Conservation (phyloP, 345 rosid genomes). For the Gossypium australe region DNA sequence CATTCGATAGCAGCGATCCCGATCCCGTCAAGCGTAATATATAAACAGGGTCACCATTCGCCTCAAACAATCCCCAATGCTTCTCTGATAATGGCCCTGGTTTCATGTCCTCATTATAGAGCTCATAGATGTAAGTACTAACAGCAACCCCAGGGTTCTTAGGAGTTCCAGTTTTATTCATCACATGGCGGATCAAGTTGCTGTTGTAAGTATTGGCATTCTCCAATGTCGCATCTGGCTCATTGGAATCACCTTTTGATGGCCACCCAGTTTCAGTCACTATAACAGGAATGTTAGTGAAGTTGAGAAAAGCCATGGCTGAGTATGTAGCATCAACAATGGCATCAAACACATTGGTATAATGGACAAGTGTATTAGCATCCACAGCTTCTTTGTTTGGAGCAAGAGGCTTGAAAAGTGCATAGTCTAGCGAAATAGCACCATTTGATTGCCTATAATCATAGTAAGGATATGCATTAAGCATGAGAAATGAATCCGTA, state of each 20-base stretch:
- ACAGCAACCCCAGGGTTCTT: constrained; percentile 50
- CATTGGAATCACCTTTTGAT: constrained; percentile 54
- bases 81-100: not conserved
- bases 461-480: constrained; percentile 56
- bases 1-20: constrained; percentile 18
- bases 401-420: constrained; percentile 30
- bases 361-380: constrained; percentile 25
- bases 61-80: constrained; percentile 63
- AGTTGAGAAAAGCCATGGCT: constrained; percentile 53
- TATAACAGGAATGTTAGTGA: constrained; percentile 58
- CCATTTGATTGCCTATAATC: constrained; percentile 59
- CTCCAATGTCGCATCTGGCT: constrained; percentile 24
- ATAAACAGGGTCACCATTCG: constrained; percentile 47
- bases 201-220: constrained; percentile 72
- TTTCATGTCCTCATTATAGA: not conserved
- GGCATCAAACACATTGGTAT: constrained; percentile 65
- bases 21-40: constrained; percentile 50
- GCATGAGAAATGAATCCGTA: not conserved
- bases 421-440: constrained; percentile 55
- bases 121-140: constrained; percentile 44
- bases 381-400: not conserved
- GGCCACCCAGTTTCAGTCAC: constrained; percentile 76
- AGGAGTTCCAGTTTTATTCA: constrained; percentile 64
- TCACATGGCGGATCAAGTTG: constrained; percentile 62
- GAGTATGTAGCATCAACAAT: constrained; percentile 60